Evolutionary conservation across 192 early-diverging fungal genomes (phyloP).

Genomic region (Gaertneriomyces sp.): DNA sequence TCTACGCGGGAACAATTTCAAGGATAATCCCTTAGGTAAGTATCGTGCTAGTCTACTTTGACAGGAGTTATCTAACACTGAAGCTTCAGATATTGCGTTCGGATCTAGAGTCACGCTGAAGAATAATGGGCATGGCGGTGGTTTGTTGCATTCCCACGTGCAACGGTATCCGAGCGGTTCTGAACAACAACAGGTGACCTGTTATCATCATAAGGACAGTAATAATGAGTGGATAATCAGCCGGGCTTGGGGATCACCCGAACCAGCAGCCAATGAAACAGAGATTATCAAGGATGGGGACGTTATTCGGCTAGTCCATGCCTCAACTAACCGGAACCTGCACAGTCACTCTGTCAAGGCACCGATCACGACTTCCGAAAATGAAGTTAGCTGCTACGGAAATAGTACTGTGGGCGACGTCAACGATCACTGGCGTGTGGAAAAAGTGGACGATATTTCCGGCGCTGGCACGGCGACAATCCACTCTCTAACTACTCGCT

Average conservation of each 20-base stretch:
- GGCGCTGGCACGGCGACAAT: constrained; percentile 47
- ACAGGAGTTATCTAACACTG: background rate
- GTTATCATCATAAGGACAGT: constrained; percentile 85
- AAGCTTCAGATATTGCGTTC: constrained; percentile 72
- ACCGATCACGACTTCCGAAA: constrained; percentile 67
- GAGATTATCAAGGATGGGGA: constrained; percentile 77
- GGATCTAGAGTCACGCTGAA: constrained; percentile 87
- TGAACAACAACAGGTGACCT: constrained; percentile 95
- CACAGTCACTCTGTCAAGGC: constrained; percentile 81
- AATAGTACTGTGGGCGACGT: constrained; percentile 64
- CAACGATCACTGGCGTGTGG: constrained; percentile 90
- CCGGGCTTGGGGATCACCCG: constrained; percentile 48
- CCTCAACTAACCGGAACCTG: constrained; percentile 66
- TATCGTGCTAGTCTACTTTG: background rate
- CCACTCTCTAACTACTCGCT: constrained; percentile 72
- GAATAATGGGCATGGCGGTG: constrained; percentile 77
- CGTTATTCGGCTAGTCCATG: constrained; percentile 76
- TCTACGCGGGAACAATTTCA: constrained; percentile 74
- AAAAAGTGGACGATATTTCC: constrained; percentile 67
- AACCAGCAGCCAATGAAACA: constrained; percentile 26
- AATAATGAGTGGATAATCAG: constrained; percentile 91
- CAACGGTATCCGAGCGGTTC: constrained; percentile 81
- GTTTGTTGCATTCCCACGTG: constrained; percentile 90
- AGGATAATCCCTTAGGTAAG: constrained; percentile 74
- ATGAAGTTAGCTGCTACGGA: constrained; percentile 92